These are phyloP conservation scores for Zygoascus meyerae DNA, from an alignment of 1,139 yeast genomes.

Conservation along the genomic window DNA sequence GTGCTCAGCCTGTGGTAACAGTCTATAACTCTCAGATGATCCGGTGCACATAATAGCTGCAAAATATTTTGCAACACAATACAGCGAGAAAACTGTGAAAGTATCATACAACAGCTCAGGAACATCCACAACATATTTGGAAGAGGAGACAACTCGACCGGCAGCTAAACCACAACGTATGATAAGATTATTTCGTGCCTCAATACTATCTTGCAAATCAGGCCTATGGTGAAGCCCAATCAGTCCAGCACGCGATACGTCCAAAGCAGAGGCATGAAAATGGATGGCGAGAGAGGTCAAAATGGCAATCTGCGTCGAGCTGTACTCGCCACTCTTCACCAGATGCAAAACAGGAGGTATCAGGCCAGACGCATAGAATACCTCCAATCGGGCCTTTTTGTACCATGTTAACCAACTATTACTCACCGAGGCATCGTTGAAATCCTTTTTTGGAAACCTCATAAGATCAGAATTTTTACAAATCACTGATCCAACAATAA, in stretches of 20 bases:
- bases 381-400: not conserved
- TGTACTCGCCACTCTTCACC: not conserved
- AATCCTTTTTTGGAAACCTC: conserved; percentile 4
- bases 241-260: not conserved
- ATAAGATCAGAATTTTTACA: conserved; percentile 1
- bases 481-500: not conserved
- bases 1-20: not conserved
- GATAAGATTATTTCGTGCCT: not conserved
- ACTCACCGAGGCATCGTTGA: not conserved
- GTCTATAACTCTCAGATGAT: not conserved
- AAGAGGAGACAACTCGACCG: not conserved
- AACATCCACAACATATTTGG: not conserved
- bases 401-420: conserved; percentile 1
- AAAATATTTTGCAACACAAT: not conserved
- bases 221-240: not conserved
- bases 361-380: not conserved
- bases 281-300: not conserved
- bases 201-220: not conserved
- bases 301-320: not conserved
- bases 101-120: not conserved
- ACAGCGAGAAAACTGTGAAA: not conserved
- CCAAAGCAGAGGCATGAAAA: not conserved
- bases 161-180: not conserved
- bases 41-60: not conserved
- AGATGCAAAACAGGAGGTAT: conserved; percentile 1